A percentile compares a stretch with the other conserved stretches of the same genome.
phyloP scores from a whole-genome alignment of 192 early-diverging fungal genomes.

The Gaertneriomyces semiglobifer region DNA sequence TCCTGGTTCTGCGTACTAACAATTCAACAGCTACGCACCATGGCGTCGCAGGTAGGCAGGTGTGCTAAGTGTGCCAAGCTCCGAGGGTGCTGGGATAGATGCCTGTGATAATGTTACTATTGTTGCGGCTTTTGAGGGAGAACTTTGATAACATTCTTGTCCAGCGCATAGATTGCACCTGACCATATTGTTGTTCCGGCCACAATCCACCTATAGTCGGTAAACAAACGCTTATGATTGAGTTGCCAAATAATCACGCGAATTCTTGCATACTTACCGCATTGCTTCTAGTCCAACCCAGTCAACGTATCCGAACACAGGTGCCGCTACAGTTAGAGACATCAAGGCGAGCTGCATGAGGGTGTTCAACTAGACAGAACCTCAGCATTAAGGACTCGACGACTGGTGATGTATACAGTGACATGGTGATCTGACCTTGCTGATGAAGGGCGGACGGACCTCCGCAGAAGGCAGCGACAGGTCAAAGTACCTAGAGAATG shows the following conservation, averaged over 20 bases:
- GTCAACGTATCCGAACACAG: slow-evolving; percentile 64
- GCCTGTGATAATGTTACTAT: too few species aligned
- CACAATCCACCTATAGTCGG: slow-evolving; percentile 55
- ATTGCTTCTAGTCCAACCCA: slow-evolving; percentile 52
- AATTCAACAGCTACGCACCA: too few species aligned
- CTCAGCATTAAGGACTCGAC: neutral
- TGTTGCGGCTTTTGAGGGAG: slow-evolving; percentile 8
- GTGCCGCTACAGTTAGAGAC: slow-evolving; percentile 67
- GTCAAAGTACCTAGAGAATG: slow-evolving; percentile 79
- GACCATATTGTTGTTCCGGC: slow-evolving; percentile 77
- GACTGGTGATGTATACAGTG: neutral
- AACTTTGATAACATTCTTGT: slow-evolving; percentile 21
- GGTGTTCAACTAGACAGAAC: slow-evolving; percentile 63
- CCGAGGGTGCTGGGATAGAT: too few species aligned
- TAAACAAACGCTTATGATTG: neutral
- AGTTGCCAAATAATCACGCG: neutral
- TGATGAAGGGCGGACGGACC: slow-evolving; percentile 81
- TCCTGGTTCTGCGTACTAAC: too few species aligned
- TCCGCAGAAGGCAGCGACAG: slow-evolving; percentile 87
- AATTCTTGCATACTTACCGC: slow-evolving; percentile 39
- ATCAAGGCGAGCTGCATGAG: slow-evolving; percentile 81
- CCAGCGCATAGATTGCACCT: slow-evolving; percentile 42
- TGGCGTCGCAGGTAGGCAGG: too few species aligned
- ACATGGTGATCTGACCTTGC: slow-evolving; percentile 52
- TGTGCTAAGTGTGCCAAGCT: too few species aligned